phyloP scores from a whole-genome alignment of 139 green algal genomes.

The Closterium sp. region DNA sequence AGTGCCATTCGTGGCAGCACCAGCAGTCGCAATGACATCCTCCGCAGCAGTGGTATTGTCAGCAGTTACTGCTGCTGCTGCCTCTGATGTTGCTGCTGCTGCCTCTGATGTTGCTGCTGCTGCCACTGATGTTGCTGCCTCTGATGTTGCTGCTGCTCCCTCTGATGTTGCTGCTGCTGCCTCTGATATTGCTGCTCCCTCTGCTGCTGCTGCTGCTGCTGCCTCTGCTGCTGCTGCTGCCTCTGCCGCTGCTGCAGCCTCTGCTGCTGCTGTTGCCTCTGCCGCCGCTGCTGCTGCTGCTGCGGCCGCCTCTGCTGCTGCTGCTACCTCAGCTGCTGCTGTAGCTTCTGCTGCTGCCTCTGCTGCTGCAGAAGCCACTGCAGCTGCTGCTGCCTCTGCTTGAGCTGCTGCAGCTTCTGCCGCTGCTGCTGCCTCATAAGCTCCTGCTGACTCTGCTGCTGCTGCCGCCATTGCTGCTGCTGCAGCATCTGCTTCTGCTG shows the following conservation, averaged over 20 bases:
- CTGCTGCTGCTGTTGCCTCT: background rate
- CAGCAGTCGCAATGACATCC: too few species aligned
- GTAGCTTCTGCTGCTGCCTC: background rate
- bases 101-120: background rate
- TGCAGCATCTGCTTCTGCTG: background rate
- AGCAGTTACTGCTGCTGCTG: too few species aligned
- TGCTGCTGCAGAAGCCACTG: background rate
- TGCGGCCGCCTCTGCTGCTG: background rate
- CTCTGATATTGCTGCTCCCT: background rate
- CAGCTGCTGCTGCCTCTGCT: background rate
- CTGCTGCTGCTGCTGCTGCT: background rate
- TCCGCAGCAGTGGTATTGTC: too few species aligned
- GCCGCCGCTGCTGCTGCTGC: background rate
- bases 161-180: background rate
- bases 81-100: too few species aligned
- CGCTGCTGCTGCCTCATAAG: background rate
- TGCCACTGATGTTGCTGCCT: background rate
- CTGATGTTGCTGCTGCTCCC: background rate
- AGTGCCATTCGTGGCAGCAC: too few species aligned
- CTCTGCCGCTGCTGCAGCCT: background rate
- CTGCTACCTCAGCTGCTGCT: background rate
- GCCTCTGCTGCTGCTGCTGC: background rate
- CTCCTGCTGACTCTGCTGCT: background rate
- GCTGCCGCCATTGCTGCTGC: background rate
- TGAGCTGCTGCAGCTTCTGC: background rate